phyloP scores from a whole-genome alignment of 192 early-diverging fungal genomes.

The Geranomyces michiganensis region DNA sequence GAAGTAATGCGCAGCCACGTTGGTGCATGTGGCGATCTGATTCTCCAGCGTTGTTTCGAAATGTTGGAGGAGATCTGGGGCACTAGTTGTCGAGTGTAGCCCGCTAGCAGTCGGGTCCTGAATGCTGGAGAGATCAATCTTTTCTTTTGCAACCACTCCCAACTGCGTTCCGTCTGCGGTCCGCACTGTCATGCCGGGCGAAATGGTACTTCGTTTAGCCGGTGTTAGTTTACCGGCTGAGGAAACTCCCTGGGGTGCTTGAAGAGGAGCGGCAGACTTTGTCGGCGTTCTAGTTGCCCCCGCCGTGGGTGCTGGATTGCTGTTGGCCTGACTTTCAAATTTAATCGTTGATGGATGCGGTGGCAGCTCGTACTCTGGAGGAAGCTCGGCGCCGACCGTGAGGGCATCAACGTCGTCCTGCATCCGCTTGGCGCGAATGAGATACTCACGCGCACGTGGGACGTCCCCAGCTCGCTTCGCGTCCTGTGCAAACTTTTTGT shows the following conservation, averaged over 20 bases:
- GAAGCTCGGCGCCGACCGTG: slow-evolving; percentile 33
- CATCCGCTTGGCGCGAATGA: slow-evolving; percentile 51
- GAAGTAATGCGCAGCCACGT: slow-evolving; percentile 42
- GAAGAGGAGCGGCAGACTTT: neutral
- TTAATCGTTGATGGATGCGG: neutral
- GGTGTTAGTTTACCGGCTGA: slow-evolving; percentile 34
- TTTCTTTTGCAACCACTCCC: slow-evolving; percentile 13
- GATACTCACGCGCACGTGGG: slow-evolving; percentile 51
- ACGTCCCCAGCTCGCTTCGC: slow-evolving; percentile 57
- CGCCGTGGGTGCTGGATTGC: too few species aligned
- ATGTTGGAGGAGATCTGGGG: slow-evolving; percentile 47
- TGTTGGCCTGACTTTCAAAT: too few species aligned
- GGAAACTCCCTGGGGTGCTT: neutral
- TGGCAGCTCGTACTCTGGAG: slow-evolving; percentile 24
- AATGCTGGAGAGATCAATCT: slow-evolving; percentile 3
- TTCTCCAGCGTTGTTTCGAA: slow-evolving; percentile 52
- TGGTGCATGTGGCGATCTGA: slow-evolving; percentile 60
- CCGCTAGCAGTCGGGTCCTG: slow-evolving; percentile 10
- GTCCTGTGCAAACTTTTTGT: slow-evolving; percentile 60
- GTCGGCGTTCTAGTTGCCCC: neutral
- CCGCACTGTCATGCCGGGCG: neutral
- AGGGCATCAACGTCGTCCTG: slow-evolving; percentile 44
- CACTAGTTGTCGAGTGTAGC: too few species aligned
- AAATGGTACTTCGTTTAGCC: slow-evolving; percentile 14
- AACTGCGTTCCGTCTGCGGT: neutral